phyloP scores from a whole-genome alignment of 2,329 filamentous ascomycete species.

The Botrytis fabae region DNA sequence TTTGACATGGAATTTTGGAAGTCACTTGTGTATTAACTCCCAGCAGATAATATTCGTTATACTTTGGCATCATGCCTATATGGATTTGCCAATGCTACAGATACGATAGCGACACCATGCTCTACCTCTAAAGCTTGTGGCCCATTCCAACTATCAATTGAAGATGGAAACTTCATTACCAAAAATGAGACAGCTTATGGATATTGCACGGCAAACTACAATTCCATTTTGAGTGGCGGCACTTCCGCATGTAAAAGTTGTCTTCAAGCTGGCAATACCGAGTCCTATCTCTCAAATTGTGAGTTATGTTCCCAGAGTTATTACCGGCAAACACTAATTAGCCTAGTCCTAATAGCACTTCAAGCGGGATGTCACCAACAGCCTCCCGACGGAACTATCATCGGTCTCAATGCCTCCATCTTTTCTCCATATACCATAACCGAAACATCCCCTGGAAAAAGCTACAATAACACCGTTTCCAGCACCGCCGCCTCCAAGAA shows the following conservation, averaged over 20 bases:
- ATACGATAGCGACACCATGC: slow-evolving; percentile 33
- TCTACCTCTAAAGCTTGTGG: slow-evolving; percentile 32
- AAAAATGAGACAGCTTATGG: slow-evolving; percentile 31
- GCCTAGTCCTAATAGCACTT: slow-evolving; percentile 9
- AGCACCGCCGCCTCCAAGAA: slow-evolving; percentile 24
- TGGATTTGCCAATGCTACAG: slow-evolving; percentile 32
- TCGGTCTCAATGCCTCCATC: slow-evolving; percentile 35
- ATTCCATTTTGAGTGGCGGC: slow-evolving; percentile 27
- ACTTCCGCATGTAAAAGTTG: slow-evolving; percentile 27
- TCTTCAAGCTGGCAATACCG: slow-evolving; percentile 18
- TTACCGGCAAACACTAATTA: not conserved
- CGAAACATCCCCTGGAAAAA: slow-evolving; percentile 30
- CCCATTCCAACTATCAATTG: slow-evolving; percentile 33
- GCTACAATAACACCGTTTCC: slow-evolving; percentile 19
- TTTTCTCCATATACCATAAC: slow-evolving; percentile 34
- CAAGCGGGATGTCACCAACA: slow-evolving; percentile 37
- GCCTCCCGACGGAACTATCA: slow-evolving; percentile 27
- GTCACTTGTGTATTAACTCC: not conserved
- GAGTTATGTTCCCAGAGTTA: slow-evolving; percentile 9
- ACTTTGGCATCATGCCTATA: slow-evolving; percentile 37
- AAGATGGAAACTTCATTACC: slow-evolving; percentile 31
- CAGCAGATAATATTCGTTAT: slow-evolving; percentile 39
- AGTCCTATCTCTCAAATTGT: slow-evolving; percentile 33
- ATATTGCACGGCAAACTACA: slow-evolving; percentile 35
- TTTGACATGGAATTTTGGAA: not conserved